Evolutionary conservation across 2,329 filamentous ascomycete genomes (phyloP), one percentile per base, ranked within the genome.

Genomic region (Diaporthe sp.): DNA sequence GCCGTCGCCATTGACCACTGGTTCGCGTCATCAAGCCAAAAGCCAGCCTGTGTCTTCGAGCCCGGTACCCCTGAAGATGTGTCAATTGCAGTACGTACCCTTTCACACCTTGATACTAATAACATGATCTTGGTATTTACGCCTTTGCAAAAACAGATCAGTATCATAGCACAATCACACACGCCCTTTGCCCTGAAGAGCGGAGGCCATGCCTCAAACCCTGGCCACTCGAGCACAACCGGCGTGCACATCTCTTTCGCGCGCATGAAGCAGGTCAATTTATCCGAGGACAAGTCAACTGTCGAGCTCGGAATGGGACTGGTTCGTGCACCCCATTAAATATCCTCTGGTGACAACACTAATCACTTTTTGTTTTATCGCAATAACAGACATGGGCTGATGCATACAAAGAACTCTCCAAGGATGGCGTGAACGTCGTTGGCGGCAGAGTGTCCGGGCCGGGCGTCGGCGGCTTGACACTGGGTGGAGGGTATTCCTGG

Each of bases 401-500:
- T 34, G 78, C 80, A 8, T 81, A 78, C 63, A 49, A 77, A 3
- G 70, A 70, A 6, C 71, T 82, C 3, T 77, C 79, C 2, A 68
- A 73, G 2, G 71, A 72, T 4, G 80, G 78, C 1, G 58, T 76
- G n/a, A 81, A 79, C n/a, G 78, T 81, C 6, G 80, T 81, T 1
- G 81, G 81, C 6, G 81, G 80, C 7, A 60, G 81, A 22, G 77
- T 80, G 7, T 67, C 75, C 2, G 80, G 80, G 10, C 80, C 80
- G 0, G 81, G 78, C 7, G 76, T 81, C 0, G 81, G 80, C 10
- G 81, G 81, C 2, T 78, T 81, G 44, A 81, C 78, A 1, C 75
- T 81, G 4, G 81, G 80, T 5, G 81, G 81, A 2, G 81, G 80
- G 0, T 82, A 75, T 63, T 81, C 80, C 0, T 82, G 80, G 80